These are phyloP conservation scores for Plasmodium ovale DNA, from an alignment of 169 alveolate species.

Conservation along the genomic window DNA sequence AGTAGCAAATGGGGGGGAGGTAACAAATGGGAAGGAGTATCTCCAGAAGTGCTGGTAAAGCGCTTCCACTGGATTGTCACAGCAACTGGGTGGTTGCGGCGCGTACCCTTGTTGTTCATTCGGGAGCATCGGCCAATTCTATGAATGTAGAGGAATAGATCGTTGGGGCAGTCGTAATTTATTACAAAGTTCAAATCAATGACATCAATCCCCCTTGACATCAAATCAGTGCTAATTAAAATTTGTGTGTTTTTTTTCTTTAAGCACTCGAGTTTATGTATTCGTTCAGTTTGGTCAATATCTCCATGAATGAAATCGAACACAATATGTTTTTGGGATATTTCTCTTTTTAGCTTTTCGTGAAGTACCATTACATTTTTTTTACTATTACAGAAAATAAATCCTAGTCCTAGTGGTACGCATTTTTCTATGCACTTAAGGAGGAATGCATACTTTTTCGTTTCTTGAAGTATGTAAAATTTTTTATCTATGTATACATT, in stretches of 20 bases:
- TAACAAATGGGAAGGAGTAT: neutral
- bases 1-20: neutral
- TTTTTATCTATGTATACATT: conserved; percentile 31
- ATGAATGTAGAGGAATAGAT: conserved; percentile 97
- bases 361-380: conserved; percentile 96
- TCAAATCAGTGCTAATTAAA: conserved; percentile 97
- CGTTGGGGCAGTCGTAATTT: conserved; percentile 98
- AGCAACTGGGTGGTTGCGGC: neutral
- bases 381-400: conserved; percentile 98
- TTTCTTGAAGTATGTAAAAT: conserved; percentile 59
- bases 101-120: conserved; percentile 64
- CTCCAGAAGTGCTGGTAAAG: neutral
- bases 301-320: conserved; percentile 98
- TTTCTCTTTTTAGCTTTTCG: conserved; percentile 93
- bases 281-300: conserved; percentile 97
- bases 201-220: conserved; percentile 99
- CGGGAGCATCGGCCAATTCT: conserved; percentile 90
- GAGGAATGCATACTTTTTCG: conserved; percentile 7
- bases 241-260: conserved; percentile 98
- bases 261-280: conserved; percentile 96
- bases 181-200: conserved; percentile 97
- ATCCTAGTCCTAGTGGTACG: conserved; percentile 89
- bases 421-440: conserved; percentile 1
- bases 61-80: neutral
- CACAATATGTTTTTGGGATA: conserved; percentile 9